phyloP scores from a whole-genome alignment of 2,329 filamentous ascomycete species.

The Aaosphaeria pasadenensis region DNA sequence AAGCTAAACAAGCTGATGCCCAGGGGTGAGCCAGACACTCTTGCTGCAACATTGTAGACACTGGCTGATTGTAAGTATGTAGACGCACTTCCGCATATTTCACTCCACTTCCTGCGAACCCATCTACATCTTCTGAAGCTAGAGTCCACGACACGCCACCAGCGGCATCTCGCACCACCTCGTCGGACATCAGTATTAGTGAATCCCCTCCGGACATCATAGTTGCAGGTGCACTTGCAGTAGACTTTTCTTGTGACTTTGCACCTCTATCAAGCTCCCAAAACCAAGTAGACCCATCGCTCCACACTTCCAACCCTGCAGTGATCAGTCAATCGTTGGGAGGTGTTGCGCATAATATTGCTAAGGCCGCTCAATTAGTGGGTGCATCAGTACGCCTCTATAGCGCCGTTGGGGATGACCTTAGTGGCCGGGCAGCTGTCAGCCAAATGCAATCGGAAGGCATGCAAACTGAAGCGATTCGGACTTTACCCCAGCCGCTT shows the following conservation, averaged over 20 bases:
- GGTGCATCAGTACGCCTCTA: conserved; percentile 68
- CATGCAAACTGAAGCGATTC: conserved; percentile 64
- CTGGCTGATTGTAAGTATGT: conserved; percentile 40
- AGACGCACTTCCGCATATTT: conserved; percentile 10
- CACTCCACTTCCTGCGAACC: conserved; percentile 1
- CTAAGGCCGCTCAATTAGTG: conserved; percentile 73
- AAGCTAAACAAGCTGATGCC: conserved; percentile 36
- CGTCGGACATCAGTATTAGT: conserved; percentile 8
- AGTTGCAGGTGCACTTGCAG: conserved; percentile 84
- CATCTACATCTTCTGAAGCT: neutral
- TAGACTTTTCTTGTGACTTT: conserved; percentile 86
- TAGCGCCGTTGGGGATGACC: conserved; percentile 77
- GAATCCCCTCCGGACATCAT: conserved; percentile 37
- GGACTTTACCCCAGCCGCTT: conserved; percentile 40
- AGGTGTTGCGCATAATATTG: conserved; percentile 90
- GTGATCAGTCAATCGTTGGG: conserved; percentile 79
- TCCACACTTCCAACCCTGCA: conserved; percentile 84
- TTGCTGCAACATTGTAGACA: conserved; percentile 21
- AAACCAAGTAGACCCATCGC: conserved; percentile 45
- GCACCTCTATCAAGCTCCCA: conserved; percentile 43
- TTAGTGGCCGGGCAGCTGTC: conserved; percentile 71
- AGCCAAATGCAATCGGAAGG: conserved; percentile 62
- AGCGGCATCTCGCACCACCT: conserved; percentile 9
- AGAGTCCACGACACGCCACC: neutral
- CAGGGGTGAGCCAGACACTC: conserved; percentile 36